Conservation (phyloP, 1,284 basidiomycete species). For the Tilletia walkeri region DNA sequence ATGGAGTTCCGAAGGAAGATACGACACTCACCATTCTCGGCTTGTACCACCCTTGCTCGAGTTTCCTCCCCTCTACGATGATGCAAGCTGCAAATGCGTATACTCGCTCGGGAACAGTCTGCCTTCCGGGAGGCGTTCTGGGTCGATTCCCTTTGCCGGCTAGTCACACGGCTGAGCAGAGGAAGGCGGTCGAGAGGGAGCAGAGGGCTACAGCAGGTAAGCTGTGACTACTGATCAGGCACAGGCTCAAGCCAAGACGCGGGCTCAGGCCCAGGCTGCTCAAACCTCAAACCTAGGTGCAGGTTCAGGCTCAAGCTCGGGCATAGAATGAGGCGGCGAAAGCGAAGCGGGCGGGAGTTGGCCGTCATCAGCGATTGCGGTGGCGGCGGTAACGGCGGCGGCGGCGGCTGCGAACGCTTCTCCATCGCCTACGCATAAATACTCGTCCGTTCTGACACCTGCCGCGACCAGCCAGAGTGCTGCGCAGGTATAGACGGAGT, state of each 20-base stretch:
- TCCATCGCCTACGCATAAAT: background rate
- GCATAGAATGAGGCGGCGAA: no score
- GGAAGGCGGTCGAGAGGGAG: conserved; percentile 6
- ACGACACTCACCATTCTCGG: background rate
- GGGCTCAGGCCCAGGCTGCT: background rate
- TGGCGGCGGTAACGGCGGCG: background rate
- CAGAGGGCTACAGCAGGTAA: background rate
- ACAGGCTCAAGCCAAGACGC: background rate
- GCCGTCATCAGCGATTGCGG: no score
- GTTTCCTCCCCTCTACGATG: conserved; percentile 4
- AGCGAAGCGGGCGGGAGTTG: no score
- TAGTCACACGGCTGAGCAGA: conserved; percentile 2
- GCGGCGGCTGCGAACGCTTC: conserved; percentile 3
- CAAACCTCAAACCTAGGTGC: background rate
- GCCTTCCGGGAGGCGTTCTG: background rate
- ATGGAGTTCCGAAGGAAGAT: background rate
- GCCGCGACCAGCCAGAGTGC: conserved; percentile 18
- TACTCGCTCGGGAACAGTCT: conserved; percentile 4
- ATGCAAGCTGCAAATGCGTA: conserved; percentile 12
- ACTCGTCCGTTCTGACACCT: conserved; percentile 14
- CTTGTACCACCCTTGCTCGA: background rate
- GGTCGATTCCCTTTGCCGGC: background rate
- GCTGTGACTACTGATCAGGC: background rate
- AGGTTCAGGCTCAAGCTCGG: background rate
- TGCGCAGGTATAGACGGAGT: conserved; percentile 34